Evolutionary conservation across 192 early-diverging fungal genomes (phyloP), one percentile per base, ranked within the genome.

Genomic region (Linnemannia schmuckeri): DNA sequence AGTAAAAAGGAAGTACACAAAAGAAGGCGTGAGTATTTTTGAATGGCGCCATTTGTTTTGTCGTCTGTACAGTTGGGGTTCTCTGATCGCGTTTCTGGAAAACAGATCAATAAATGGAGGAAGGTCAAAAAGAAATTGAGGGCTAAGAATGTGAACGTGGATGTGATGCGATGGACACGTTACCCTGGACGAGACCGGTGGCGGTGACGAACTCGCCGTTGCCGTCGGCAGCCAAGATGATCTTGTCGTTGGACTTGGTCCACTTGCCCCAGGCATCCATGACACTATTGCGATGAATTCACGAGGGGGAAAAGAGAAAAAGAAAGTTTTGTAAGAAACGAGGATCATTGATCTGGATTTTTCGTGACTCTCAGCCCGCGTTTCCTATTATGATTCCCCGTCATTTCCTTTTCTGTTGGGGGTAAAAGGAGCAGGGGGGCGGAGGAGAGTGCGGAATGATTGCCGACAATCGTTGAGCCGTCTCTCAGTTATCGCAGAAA

Each of bases 171-270:
- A 37, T 17, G 47, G 18, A 54, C 4, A 18, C 52, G 10, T 75
- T 81, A 87, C 85, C 85, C 63, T 91, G 90, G 35, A 72, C 84
- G 46, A 97, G 89, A 42, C 96, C 96, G 13, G 96, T 90, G n/a
- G 93, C 93, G 35, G 85, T 86, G 35, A 91, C 90, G 54, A 95
- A 95, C 27, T 91, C 91, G 75, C 90, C 94, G 85, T 93, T 95
- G 49, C 93, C 95, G 82, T 97, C 96, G 44, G 94, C 93, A 74
- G 94, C 92, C 94, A 97, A 95, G 74, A 92, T 87, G 41, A 94
- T 87, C 82, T 94, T 92, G 77, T 91, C 91, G 35, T 74, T 79
- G 47, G 83, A 74, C n/a, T 89, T 78, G 6, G 76, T 76, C 76
- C 88, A 85, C 80, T 92, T 92, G 54, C 89, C 91, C 88, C 90